Percentiles rank a stretch among this genome's conserved stretches.
phyloP scores from a whole-genome alignment of 371 early-diverging fungal species.

The Batrachochytrium dendrobatidis region DNA sequence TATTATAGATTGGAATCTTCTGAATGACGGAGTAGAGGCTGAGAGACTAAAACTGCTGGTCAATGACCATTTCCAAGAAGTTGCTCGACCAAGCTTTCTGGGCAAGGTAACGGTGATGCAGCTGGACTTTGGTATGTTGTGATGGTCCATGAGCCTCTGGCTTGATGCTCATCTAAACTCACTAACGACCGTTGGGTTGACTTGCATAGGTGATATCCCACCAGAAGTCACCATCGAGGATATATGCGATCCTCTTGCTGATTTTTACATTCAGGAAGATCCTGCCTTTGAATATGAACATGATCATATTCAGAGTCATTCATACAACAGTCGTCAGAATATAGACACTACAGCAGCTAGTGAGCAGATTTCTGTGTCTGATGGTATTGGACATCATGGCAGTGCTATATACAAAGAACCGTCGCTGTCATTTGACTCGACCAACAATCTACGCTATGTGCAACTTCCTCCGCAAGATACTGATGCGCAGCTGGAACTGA shows the following conservation, averaged over 20 bases:
- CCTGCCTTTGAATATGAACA: slow-evolving; percentile 11
- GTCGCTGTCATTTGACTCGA: background rate
- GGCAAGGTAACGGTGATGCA: slow-evolving; percentile 73
- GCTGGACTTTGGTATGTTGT: slow-evolving; percentile 74
- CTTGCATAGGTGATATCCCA: slow-evolving; percentile 39
- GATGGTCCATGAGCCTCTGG: background rate
- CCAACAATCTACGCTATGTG: slow-evolving; percentile 16
- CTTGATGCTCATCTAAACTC: background rate
- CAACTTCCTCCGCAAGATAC: slow-evolving; percentile 23
- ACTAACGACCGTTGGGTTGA: background rate
- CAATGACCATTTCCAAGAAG: slow-evolving; percentile 67
- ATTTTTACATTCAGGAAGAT: slow-evolving; percentile 66
- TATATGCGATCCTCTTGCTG: slow-evolving; percentile 80
- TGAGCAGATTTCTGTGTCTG: background rate
- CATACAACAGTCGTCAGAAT: background rate
- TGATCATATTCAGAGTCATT: slow-evolving; percentile 3
- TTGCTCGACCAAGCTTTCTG: slow-evolving; percentile 67
- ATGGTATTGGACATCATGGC: background rate
- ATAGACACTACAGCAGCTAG: background rate
- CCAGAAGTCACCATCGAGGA: slow-evolving; percentile 75
- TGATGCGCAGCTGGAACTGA: slow-evolving; percentile 71
- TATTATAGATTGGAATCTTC: slow-evolving; percentile 75
- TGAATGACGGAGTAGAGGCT: slow-evolving; percentile 64
- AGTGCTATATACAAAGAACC: background rate
- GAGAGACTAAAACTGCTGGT: slow-evolving; percentile 65